Evolutionary conservation across 2,329 filamentous ascomycete species (phyloP).

Genomic region (Aureobasidium sp.): DNA sequence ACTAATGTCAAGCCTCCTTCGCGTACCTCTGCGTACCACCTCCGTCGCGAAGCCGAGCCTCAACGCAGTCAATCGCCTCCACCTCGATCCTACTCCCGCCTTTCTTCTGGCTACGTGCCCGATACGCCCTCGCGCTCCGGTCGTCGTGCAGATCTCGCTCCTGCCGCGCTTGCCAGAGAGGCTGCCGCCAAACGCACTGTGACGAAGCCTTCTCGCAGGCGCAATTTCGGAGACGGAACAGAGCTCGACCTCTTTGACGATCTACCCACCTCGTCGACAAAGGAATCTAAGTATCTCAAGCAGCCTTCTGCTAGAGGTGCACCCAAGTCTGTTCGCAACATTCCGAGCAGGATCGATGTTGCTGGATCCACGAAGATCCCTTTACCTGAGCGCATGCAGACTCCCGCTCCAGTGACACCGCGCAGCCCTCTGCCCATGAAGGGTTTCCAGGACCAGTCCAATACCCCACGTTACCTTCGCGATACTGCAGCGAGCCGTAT

Average conservation of each 20-base stretch:
- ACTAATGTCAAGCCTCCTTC: slow-evolving; percentile 61
- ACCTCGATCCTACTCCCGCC: slow-evolving; percentile 39
- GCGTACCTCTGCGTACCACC: slow-evolving; percentile 56
- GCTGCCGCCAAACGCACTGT: slow-evolving; percentile 61
- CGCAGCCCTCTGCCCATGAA: slow-evolving; percentile 47
- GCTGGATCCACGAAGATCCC: slow-evolving; percentile 23
- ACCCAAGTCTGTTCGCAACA: slow-evolving; percentile 54
- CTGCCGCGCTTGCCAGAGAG: slow-evolving; percentile 44
- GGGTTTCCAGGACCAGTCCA: slow-evolving; percentile 35
- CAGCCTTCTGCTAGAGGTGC: slow-evolving; percentile 64
- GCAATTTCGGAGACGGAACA: slow-evolving; percentile 82
- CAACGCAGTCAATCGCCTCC: slow-evolving; percentile 41
- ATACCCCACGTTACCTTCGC: slow-evolving; percentile 56
- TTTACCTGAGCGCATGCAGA: slow-evolving; percentile 38
- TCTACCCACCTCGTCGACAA: slow-evolving; percentile 74
- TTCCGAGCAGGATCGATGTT: slow-evolving; percentile 40
- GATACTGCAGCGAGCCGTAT: slow-evolving; percentile 61
- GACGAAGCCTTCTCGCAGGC: slow-evolving; percentile 61
- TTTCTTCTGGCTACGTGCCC: slow-evolving; percentile 42
- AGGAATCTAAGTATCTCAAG: slow-evolving; percentile 77
- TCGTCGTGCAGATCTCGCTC: slow-evolving; percentile 38
- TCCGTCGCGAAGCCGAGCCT: slow-evolving; percentile 76
- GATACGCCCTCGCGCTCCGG: slow-evolving; percentile 43
- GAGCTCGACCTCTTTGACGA: slow-evolving; percentile 94
- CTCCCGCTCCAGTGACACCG: slow-evolving; percentile 45